Base-by-base conservation (phyloP, 1,284 basidiomycete species). In the Laetiporus sulphureus region DNA sequence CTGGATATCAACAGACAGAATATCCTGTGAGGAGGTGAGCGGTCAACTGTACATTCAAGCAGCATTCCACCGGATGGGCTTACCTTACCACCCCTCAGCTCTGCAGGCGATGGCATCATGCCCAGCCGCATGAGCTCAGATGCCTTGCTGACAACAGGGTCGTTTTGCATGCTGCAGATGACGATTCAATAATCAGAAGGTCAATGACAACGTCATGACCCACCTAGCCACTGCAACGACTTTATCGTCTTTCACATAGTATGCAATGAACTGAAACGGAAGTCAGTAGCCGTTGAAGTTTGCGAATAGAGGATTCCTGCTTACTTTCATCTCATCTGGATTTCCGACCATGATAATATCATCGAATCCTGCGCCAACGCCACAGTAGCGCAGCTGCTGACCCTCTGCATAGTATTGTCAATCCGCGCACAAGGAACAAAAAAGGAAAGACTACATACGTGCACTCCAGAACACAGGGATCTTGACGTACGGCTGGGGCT, bases 401-500 rank as follows among this genome's bases (percentile, higher is more conserved):
- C 85, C 86, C 63, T 88, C 75, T 60, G 67, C 60, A 19, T 66
- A 22, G 11, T 20, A 15, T 23, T 15, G n/a, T n/a, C 23, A 11
- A 8, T 33, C 10, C 8, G 12, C 5, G 5, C 25, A 13, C 19
- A 38, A 15, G 15, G 41, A 23, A 38, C 20, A 29, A 16, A 8
- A 22, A 33, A 42, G 27, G 16, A 6, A 22, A 16, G 10, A 20
- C 22, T 10, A 73, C 83, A 46, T 55, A 85, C 83, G 82, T 30
- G 81, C 79, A 60, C 82, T 85, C 92, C 92, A 96, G 66, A 96
- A 96, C 38, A 94, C 69, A 0, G 92, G 90, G 5, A 91, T 69
- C 64, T 91, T 92, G 45, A 73, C 71, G 58, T 83, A 91, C 4
- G 75, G 75, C 50, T 79, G 74, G 3, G 49, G 53, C 43, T 57